phyloP scores from a whole-genome alignment of 345 rosid species.

The Xanthoceras sorbifolium region DNA sequence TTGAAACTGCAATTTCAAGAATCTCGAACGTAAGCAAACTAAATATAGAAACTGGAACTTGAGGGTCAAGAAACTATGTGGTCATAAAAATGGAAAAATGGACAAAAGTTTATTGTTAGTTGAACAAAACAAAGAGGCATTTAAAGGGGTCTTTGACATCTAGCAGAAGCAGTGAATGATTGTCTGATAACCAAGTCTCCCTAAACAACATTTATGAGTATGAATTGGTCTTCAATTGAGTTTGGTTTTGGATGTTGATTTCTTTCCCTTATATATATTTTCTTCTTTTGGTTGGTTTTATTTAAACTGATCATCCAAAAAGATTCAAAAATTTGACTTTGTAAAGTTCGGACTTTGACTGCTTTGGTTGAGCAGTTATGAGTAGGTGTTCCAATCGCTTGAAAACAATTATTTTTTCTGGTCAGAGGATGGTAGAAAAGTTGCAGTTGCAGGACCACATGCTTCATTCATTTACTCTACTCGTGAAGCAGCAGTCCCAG shows the following conservation, averaged over 20 bases:
- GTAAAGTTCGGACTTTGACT: background rate
- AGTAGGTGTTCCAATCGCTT: background rate
- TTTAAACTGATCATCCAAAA: background rate
- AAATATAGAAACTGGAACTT: background rate
- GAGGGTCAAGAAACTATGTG: background rate
- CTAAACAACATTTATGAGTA: background rate
- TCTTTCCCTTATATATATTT: background rate
- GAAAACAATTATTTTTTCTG: background rate
- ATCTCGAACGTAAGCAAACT: background rate
- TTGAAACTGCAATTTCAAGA: background rate
- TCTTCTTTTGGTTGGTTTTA: background rate
- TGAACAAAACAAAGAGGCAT: conserved; percentile 6
- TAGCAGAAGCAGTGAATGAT: background rate
- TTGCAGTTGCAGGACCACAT: background rate
- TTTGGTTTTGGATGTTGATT: background rate
- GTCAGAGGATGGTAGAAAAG: background rate
- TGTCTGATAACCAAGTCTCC: background rate
- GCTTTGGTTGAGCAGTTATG: conserved; percentile 1
- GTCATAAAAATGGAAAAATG: too few species aligned
- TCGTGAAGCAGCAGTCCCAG: too few species aligned
- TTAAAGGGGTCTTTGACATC: background rate
- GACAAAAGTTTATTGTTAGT: background rate
- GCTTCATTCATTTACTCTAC: background rate
- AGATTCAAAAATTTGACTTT: background rate
- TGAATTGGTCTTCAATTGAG: background rate